Evolutionary conservation across 306 rosid species (phyloP).

Genomic region (Gynostemma pentaphyllum): DNA sequence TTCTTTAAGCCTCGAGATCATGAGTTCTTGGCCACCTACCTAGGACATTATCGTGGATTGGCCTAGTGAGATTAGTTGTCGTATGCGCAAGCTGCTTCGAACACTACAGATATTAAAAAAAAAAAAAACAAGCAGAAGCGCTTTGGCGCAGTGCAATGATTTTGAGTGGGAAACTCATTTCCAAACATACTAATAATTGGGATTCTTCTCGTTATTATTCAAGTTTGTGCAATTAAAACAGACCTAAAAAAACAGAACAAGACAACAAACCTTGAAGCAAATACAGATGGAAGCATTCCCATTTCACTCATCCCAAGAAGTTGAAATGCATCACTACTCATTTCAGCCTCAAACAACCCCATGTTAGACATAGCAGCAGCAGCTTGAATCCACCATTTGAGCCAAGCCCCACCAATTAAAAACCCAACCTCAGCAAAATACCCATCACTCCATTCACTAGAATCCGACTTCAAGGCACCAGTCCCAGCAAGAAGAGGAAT

Average conservation of each 20-base stretch:
- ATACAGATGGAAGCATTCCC: slow-evolving; percentile 79
- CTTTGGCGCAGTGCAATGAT: not conserved
- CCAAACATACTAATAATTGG: not conserved
- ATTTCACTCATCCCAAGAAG: slow-evolving; percentile 92
- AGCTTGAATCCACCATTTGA: slow-evolving; percentile 81
- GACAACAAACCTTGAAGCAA: slow-evolving; percentile 55
- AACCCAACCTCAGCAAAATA: slow-evolving; percentile 77
- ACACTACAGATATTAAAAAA: too few species aligned
- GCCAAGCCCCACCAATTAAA: slow-evolving; percentile 84
- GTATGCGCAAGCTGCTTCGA: too few species aligned
- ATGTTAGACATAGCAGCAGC: slow-evolving; percentile 86
- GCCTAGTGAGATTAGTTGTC: too few species aligned
- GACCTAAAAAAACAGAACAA: not conserved
- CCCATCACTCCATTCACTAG: slow-evolving; percentile 73
- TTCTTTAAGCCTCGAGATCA: too few species aligned
- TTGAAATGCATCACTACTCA: slow-evolving; percentile 83
- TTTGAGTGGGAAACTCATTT: not conserved
- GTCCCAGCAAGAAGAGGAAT: slow-evolving; percentile 88
- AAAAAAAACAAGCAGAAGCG: too few species aligned
- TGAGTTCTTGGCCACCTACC: too few species aligned
- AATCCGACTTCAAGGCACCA: slow-evolving; percentile 45
- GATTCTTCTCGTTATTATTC: not conserved
- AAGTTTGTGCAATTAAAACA: not conserved
- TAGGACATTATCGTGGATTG: too few species aligned
- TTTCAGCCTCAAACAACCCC: slow-evolving; percentile 90